Base-by-base conservation (phyloP, 73 alveolate species). In the Symbiodinium natans region DNA sequence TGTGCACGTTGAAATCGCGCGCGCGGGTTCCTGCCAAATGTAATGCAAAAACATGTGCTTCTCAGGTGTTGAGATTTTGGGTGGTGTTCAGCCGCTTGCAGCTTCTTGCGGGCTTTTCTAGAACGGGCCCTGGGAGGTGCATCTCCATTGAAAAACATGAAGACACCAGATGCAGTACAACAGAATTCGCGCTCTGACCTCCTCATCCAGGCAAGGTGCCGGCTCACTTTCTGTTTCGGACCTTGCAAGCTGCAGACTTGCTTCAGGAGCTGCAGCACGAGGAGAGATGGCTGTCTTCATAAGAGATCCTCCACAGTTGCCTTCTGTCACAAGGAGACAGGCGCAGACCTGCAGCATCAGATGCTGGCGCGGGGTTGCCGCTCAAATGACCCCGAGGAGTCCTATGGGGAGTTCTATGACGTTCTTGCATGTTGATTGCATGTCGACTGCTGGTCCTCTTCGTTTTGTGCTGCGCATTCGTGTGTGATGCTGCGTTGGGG, bases 1-100 rank as follows among this genome's bases (percentile, higher is more conserved):
- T 86, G 93, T 86, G 93, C 93, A 86, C 13, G 59, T 13, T 46
- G 59, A 6, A 46, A 46, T 13, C 59, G 59, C n/a, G n/a, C n/a
- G n/a, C n/a, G n/a, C n/a, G n/a, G n/a, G n/a, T n/a, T 52, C 23
- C 71, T 52, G 71, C 71, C 71, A 52, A 29, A 52, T 52, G 71
- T 52, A 52, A 23, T 21, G 17, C 23, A 29, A 23, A 46, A 21
- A 13, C 71, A 15, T 29, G 71, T 5, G 31, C 71, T 21, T 52
- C 29, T 27, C 68, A 21, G 68, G 68, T 52, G 68, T 27, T 5
- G 71, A 23, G 1, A 52, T 46, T 13, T 46, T 0, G 59, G 68
- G 71, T 52, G n/a, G 17, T 52, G 71, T 29, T 29, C 71, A 52
- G 25, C 2, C 23, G 71, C n/a, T 23, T 52, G n/a, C 71, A 52